phyloP scores from a whole-genome alignment of 176 grass and related monocot genomes.

The Aegilops bicornis region DNA sequence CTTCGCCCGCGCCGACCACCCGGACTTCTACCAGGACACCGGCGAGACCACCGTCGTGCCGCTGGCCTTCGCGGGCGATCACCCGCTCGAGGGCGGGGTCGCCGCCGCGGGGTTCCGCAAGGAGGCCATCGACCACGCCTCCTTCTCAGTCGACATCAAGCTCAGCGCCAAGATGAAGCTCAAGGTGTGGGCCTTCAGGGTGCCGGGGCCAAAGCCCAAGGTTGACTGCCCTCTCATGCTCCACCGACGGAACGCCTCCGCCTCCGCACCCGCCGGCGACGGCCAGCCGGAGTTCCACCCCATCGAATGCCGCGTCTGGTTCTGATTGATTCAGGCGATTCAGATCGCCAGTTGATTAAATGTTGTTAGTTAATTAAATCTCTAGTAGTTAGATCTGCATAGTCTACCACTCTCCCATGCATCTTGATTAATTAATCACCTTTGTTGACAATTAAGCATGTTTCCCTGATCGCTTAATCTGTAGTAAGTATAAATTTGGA shows the following conservation, averaged over 20 bases:
- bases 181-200: constrained; percentile 12
- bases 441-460: not conserved
- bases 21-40: constrained; percentile 23
- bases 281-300: not conserved
- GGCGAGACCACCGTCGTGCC: not conserved
- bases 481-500: not conserved
- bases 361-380: not conserved
- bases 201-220: constrained; percentile 22
- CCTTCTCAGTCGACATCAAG: constrained; percentile 32
- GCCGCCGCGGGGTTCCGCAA: constrained; percentile 29
- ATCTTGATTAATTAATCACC: not conserved
- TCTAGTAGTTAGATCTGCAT: not conserved
- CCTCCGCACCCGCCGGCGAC: not conserved
- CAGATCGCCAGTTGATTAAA: not conserved
- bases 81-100: constrained; percentile 25
- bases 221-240: constrained; percentile 38
- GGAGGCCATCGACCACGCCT: constrained; percentile 18
- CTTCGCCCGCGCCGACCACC: not conserved
- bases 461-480: not conserved
- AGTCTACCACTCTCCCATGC: not conserved
- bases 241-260: not conserved
- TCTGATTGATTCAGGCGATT: not conserved
- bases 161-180: constrained; percentile 4
- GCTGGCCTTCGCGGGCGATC: not conserved
- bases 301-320: constrained; percentile 31